Evolutionary conservation across 2,329 filamentous ascomycete genomes (phyloP), one percentile per base, ranked within the genome.

Genomic region (Albifimbria verrucaria): DNA sequence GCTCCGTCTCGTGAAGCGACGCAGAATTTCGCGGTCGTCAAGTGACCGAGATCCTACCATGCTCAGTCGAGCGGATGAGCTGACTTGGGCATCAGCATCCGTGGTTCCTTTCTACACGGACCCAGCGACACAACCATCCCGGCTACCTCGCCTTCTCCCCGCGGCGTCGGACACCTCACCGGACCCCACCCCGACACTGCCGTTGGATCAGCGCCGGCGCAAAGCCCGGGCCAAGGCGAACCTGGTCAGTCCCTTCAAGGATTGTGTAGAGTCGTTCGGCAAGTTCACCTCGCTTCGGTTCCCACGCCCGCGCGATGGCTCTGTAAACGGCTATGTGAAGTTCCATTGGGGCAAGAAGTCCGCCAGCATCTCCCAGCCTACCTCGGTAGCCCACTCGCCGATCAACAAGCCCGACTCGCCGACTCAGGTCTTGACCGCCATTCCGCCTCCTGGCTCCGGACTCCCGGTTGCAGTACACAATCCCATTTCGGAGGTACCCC

Each of bases 261-360:
- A 69, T 23, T 63, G 58, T 20, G 46, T 66, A 24, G 67, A 65
- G 12, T 63, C 59, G 3, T 64, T 72, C 46, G 60, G 64, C 20
- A 52, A 58, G 20, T 56, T 54, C 1, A 25, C 47, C 4, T 24
- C 48, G 4, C 64, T 60, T 43, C 64, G 59, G 2, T 72, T 66
- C 50, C 11, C 43, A 41, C 64, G 69, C 6, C 70, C 70, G 1
- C 32, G 57, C 3, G 65, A 68, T 41, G 70, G 70, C 17, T 62
- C 62, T 43, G 67, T 72, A 26, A 72, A 72, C 48, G 68, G 69
- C 2, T 72, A 72, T 54, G 64, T 72, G 52, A 72, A 72, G 50
- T 70, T 72, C 46, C 62, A 67, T 48, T 72, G 69, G 69, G 56
- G 54, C 49, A 61, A 55, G 55, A n/a, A n/a, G 12, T 12, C 11